Conservation (phyloP, 1,284 basidiomycete species). For the Tilletia walkeri region DNA sequence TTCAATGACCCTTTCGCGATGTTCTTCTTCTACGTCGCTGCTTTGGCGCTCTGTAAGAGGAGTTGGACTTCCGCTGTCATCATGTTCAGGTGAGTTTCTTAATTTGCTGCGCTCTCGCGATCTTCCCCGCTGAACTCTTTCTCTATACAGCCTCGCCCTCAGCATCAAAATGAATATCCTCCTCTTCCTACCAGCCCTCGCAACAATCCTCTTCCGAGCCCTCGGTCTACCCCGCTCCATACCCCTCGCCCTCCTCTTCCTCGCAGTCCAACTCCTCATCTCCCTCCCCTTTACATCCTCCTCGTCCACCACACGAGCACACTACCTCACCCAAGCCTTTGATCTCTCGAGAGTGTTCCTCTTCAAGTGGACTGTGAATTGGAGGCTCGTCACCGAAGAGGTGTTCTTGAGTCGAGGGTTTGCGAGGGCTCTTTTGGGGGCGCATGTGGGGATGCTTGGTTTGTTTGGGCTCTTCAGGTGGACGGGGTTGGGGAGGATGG, state of each 20-base stretch:
- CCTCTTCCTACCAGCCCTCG: conserved; percentile 78
- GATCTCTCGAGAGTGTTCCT: conserved; percentile 84
- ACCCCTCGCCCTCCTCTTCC: conserved; percentile 17
- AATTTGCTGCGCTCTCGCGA: too few species aligned
- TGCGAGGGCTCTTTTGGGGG: conserved; percentile 67
- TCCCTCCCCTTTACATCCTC: conserved; percentile 70
- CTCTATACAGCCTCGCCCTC: conserved; percentile 67
- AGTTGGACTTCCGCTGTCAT: conserved; percentile 67
- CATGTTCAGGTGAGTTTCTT: conserved; percentile 68
- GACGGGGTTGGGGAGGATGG: conserved; percentile 72
- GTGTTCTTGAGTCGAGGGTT: conserved; percentile 70
- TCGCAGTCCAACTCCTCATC: conserved; percentile 63
- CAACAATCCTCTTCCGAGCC: conserved; percentile 65
- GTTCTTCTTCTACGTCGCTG: conserved; percentile 59
- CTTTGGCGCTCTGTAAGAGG: conserved; percentile 62
- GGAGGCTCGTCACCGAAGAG: conserved; percentile 78
- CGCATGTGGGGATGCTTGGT: conserved; percentile 67
- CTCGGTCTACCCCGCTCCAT: conserved; percentile 58
- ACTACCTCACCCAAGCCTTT: conserved; percentile 77
- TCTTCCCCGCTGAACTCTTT: background rate
- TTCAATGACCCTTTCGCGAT: conserved; percentile 95
- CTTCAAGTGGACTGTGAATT: conserved; percentile 98
- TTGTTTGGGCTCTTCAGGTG: conserved; percentile 66
- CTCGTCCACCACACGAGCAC: conserved; percentile 21
- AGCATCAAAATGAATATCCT: conserved; percentile 95